phyloP scores from a whole-genome alignment of 2,329 filamentous ascomycete species.

The Venturia effusa region DNA sequence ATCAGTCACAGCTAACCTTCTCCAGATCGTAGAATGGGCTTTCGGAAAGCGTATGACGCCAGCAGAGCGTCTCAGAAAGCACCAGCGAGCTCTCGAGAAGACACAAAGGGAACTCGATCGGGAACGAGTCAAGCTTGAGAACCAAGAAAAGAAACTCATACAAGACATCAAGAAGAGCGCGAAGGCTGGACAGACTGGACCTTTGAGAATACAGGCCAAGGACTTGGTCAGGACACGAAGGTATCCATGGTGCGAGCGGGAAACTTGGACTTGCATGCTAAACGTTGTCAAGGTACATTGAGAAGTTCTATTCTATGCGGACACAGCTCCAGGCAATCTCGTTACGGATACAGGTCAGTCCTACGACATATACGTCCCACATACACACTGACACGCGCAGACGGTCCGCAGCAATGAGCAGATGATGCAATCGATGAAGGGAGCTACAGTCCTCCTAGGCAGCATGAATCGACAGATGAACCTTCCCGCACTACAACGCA shows the following conservation, averaged over 20 bases:
- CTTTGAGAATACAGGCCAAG: conserved; percentile 96
- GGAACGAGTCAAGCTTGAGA: conserved; percentile 89
- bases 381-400: conserved; percentile 35
- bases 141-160: conserved; percentile 95
- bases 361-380: not conserved
- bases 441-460: conserved; percentile 80
- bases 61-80: conserved; percentile 79
- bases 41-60: conserved; percentile 99
- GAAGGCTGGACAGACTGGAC: conserved; percentile 97
- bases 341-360: conserved; percentile 72
- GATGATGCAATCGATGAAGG: conserved; percentile 99
- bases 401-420: conserved; percentile 97
- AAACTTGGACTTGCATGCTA: not conserved
- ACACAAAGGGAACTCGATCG: conserved; percentile 93
- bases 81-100: conserved; percentile 94
- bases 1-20: conserved; percentile 11
- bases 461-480: conserved; percentile 99
- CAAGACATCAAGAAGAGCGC: conserved; percentile 96
- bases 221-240: conserved; percentile 85
- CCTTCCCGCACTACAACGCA: conserved; percentile 83
- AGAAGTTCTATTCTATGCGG: conserved; percentile 98
- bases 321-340: conserved; percentile 96
- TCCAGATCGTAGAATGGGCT: conserved; percentile 94
- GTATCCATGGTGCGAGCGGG: conserved; percentile 28
- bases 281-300: conserved; percentile 59